Percentiles rank a stretch among this genome's conserved stretches.
These are phyloP conservation scores for Tylopilus plumbeoviolaceoides DNA, from an alignment of 768 basidiomycete genomes.

Conservation along the genomic window DNA sequence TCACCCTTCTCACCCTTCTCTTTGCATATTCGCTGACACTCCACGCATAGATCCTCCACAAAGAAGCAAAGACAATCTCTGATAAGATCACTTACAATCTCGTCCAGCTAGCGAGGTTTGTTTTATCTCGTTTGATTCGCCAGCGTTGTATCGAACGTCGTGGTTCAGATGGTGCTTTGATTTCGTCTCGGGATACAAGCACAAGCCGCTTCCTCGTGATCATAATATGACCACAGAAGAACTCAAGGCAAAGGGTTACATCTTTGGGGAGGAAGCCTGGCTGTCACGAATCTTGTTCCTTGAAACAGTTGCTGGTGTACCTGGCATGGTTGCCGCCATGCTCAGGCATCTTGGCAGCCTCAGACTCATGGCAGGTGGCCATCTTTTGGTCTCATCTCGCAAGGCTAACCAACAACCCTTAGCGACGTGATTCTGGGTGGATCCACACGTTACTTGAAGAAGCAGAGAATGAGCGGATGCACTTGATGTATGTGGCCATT, in stretches of 20 bases:
- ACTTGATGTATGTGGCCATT: conserved; percentile 59
- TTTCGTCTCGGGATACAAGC: conserved; percentile 80
- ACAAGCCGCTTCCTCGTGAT: conserved; percentile 57
- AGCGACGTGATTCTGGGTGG: conserved; percentile 65
- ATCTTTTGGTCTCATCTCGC: conserved; percentile 6
- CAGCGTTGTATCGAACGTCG: conserved; percentile 1
- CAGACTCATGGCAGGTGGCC: conserved; percentile 68
- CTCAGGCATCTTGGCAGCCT: conserved; percentile 86
- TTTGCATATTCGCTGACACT: conserved; percentile 2
- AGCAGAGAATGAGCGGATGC: conserved; percentile 97
- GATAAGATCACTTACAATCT: conserved; percentile 72
- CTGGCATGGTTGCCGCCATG: conserved; percentile 91
- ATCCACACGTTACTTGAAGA: conserved; percentile 92
- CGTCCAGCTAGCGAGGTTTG: conserved; percentile 52
- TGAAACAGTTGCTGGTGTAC: conserved; percentile 91
- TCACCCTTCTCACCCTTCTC: conserved; percentile 1
- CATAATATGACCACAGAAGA: conserved; percentile 67
- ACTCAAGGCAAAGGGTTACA: conserved; percentile 67
- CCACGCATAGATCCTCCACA: conserved; percentile 59
- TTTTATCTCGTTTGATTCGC: conserved; percentile 2
- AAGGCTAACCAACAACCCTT: conserved; percentile 6
- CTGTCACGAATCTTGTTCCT: conserved; percentile 65
- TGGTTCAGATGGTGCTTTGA: conserved; percentile 66
- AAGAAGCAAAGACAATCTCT: conserved; percentile 54
- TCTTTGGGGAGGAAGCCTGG: conserved; percentile 77